A percentile compares a stretch with the other conserved stretches of the same genome.
Evolutionary conservation across 129 eudicot genomes (phyloP).

Genomic region (Deinandra increscens): DNA sequence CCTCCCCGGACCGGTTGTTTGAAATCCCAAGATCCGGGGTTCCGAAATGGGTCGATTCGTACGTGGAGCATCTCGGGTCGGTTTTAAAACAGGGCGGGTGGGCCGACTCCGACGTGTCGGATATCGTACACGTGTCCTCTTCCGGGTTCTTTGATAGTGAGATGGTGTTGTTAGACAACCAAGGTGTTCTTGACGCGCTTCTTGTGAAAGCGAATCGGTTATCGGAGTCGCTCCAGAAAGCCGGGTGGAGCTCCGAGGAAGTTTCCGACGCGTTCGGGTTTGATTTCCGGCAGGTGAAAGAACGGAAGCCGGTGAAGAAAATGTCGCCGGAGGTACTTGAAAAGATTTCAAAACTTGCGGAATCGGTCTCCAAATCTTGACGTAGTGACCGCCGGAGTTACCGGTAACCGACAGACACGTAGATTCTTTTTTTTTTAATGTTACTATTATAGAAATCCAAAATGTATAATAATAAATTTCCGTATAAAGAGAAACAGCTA

Average conservation of each 20-base stretch:
- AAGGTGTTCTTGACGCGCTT: constrained; percentile 74
- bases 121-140: constrained; percentile 58
- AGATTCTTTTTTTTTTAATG: constrained; percentile 39
- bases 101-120: constrained; percentile 74
- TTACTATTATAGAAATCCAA: constrained; percentile 9
- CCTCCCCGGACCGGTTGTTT: constrained; percentile 58
- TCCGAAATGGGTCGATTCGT: constrained; percentile 75
- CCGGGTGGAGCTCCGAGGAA: constrained; percentile 98
- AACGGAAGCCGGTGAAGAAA: constrained; percentile 50
- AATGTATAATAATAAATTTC: constrained; percentile 24
- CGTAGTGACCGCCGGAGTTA: constrained; percentile 9
- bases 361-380: constrained; percentile 55
- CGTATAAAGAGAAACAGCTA: constrained; percentile 23
- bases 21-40: constrained; percentile 50
- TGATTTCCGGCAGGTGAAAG: constrained; percentile 63
- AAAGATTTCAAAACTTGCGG: constrained; percentile 69
- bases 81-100: constrained; percentile 75
- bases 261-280: constrained; percentile 85
- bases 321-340: constrained; percentile 74
- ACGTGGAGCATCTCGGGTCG: constrained; percentile 60
- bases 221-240: constrained; percentile 69
- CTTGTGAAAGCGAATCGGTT: constrained; percentile 77
- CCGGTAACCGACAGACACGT: constrained; percentile 45
- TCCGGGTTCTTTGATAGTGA: constrained; percentile 75
- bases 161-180: constrained; percentile 77